phyloP scores from a whole-genome alignment of 306 rosid genomes.

The Pterocarpus santalinus region DNA sequence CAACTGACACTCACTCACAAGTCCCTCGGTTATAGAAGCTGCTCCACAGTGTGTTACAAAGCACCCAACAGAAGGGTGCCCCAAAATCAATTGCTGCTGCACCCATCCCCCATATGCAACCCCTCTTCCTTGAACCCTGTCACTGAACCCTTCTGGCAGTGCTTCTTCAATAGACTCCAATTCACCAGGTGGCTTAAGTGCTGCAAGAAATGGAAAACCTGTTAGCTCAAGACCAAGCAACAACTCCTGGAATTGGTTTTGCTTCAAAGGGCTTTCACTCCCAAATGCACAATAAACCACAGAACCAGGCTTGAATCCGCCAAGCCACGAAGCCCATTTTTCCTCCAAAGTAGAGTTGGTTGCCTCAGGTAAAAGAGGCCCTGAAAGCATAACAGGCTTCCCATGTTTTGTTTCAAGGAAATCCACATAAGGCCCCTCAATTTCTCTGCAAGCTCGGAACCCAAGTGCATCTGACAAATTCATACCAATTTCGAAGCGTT shows the following conservation, averaged over 20 bases:
- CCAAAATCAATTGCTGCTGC: constrained; percentile 60
- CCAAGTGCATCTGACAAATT: constrained; percentile 28
- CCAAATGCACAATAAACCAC: constrained; percentile 43
- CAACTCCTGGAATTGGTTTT: constrained; percentile 31
- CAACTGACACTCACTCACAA: constrained; percentile 55
- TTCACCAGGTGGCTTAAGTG: constrained; percentile 31
- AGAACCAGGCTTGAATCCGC: constrained; percentile 27
- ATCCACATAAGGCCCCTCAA: constrained; percentile 39
- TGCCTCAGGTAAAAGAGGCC: constrained; percentile 44
- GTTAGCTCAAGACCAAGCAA: constrained; percentile 49
- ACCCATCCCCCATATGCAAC: constrained; percentile 61
- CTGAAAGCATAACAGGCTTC: constrained; percentile 43
- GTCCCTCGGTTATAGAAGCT: constrained; percentile 58
- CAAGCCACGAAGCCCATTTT: constrained; percentile 46
- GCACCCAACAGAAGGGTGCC: constrained; percentile 70
- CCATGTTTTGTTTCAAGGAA: constrained; percentile 18
- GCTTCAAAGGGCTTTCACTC: constrained; percentile 32
- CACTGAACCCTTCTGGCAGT: constrained; percentile 34
- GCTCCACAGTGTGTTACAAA: constrained; percentile 77
- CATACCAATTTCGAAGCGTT: background rate
- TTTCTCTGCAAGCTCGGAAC: constrained; percentile 43
- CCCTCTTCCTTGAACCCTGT: constrained; percentile 45
- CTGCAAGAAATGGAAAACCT: constrained; percentile 49
- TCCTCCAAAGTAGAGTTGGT: constrained; percentile 8
- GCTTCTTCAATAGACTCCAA: constrained; percentile 37